Base-by-base conservation (phyloP, 2,329 filamentous ascomycete species). In the Verticillium tricorpus region DNA sequence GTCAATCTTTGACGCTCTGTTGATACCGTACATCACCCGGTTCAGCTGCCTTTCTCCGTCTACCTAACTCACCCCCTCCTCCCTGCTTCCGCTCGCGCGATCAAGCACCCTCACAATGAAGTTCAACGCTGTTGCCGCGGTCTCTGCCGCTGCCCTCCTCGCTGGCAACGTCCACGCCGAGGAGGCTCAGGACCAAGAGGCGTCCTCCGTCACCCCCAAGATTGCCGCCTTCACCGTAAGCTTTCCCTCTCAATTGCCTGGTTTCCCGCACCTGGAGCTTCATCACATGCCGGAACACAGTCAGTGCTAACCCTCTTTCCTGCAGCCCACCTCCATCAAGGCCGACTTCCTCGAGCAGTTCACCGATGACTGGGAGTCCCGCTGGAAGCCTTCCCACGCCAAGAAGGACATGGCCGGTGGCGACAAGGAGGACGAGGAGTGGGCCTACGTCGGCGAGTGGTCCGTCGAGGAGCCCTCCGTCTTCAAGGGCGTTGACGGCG, bases 271-370 rank as follows among this genome's bases (percentile, higher is more conserved):
- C 19, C 8, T 11, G 19, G 5, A 22, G 45, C 19, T 50, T 14
- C n/a, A 22, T 35, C 37, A 25, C 19, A 34, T 25, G 39, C n/a
- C 2, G 17, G 37, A 14, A 19, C 56, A 15, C 34, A 28, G 45
- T 58, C 64, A 25, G 62, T 60, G 39, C 25, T 50, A 19, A 12
- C 22, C 11, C 19, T 31, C 25, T 60, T 28, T 8, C 8, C 60
- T 61, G 57, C 73, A 99, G 94, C 93, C 95, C 63, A 92, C 93
- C 68, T 85, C 82, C 66, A 77, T 98, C 72, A 95, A 97, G 82
- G 95, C 89, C 69, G 92, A 93, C 64, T 99, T 99, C 86, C 82
- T 98, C 67, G 95, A 99, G 83, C 95, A 99, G 80, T 99, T 99
- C 83, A 96, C 92, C 79, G 91, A 96, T 70, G 93, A 92, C 80